phyloP scores from a whole-genome alignment of 2,329 filamentous ascomycete genomes.

The Cytospora piceae region DNA sequence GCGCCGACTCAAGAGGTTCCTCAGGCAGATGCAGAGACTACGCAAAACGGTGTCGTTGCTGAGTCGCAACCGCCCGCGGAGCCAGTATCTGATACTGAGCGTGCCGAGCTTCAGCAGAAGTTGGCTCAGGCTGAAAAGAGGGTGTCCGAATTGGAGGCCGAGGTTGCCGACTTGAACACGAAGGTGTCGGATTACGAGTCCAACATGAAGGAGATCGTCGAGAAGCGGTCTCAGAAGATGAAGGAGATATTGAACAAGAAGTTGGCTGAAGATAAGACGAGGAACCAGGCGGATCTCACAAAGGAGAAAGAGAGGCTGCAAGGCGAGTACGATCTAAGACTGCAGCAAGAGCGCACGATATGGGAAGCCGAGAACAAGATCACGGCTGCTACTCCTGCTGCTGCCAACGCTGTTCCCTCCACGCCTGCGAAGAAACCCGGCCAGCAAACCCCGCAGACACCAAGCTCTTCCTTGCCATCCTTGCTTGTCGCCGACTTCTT shows the following conservation, averaged over 20 bases:
- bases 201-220: conserved; percentile 62
- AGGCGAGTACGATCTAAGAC: conserved; percentile 49
- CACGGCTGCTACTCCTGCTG: conserved; percentile 17
- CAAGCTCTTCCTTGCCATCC: conserved; percentile 40
- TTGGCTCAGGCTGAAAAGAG: conserved; percentile 63
- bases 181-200: conserved; percentile 69
- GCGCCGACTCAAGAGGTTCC: conserved; percentile 32
- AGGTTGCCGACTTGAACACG: conserved; percentile 65
- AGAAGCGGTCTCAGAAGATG: conserved; percentile 70
- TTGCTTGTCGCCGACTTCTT: conserved; percentile 47
- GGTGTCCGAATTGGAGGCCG: conserved; percentile 67
- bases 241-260: conserved; percentile 70
- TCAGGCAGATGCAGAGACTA: conserved; percentile 32
- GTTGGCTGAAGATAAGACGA: conserved; percentile 65
- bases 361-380: conserved; percentile 58
- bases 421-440: conserved; percentile 46
- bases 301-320: conserved; percentile 57
- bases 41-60: conserved; percentile 37
- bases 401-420: conserved; percentile 32
- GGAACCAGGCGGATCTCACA: conserved; percentile 54
- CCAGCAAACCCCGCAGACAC: conserved; percentile 41
- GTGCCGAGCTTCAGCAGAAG: conserved; percentile 64
- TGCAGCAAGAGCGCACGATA: conserved; percentile 67
- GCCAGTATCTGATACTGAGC: conserved; percentile 59
- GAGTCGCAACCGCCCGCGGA: conserved; percentile 33